phyloP scores from a whole-genome alignment of 306 rosid species.

The Vachellia collinsii region DNA sequence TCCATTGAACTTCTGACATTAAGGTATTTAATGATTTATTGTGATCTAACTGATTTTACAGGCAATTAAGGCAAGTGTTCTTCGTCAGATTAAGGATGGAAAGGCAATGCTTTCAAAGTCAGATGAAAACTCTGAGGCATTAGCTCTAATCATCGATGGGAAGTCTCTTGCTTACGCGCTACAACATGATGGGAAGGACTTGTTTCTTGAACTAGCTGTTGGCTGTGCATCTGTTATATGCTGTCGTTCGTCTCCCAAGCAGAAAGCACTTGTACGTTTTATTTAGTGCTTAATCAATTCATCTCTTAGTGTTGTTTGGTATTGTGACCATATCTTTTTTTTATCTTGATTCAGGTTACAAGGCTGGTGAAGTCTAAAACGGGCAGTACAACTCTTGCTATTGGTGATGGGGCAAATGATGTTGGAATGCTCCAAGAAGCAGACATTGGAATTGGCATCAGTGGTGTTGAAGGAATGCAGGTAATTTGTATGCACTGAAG shows the following conservation, averaged over 20 bases:
- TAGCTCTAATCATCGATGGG: constrained; percentile 91
- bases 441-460: constrained; percentile 90
- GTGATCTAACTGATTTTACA: constrained; percentile 36
- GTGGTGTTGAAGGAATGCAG: constrained; percentile 99
- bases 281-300: background rate
- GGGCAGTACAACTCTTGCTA: constrained; percentile 76
- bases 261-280: constrained; percentile 77
- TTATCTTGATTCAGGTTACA: constrained; percentile 61
- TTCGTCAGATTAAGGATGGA: constrained; percentile 67
- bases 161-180: constrained; percentile 78
- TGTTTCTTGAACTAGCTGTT: constrained; percentile 72
- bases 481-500: constrained; percentile 44
- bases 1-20: background rate
- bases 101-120: constrained; percentile 51
- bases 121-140: constrained; percentile 54
- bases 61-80: constrained; percentile 73
- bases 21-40: constrained; percentile 8
- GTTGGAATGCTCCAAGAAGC: constrained; percentile 99
- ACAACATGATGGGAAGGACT: constrained; percentile 71
- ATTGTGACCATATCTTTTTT: constrained; percentile 15
- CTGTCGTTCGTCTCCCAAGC: constrained; percentile 94
- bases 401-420: constrained; percentile 98
- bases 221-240: constrained; percentile 92
- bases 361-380: constrained; percentile 80
- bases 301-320: background rate